Evolutionary conservation across 805 yeast species (phyloP).

Genomic region (Kluyveromyces nonfermentans): DNA sequence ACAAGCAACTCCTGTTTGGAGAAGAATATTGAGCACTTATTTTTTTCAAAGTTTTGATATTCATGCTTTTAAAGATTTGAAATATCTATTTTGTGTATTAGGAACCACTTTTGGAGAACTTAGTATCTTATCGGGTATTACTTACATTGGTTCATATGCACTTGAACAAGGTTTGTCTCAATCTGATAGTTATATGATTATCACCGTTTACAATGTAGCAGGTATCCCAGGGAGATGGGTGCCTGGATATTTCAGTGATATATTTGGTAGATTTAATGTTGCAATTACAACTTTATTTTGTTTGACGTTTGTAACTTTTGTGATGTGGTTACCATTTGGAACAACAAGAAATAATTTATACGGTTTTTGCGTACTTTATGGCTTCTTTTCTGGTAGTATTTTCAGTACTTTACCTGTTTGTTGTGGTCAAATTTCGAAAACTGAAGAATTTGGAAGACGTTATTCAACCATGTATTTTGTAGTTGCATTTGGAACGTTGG

Average conservation of each 20-base stretch:
- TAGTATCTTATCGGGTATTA: slow-evolving; percentile 35
- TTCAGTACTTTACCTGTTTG: slow-evolving; percentile 49
- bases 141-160: slow-evolving; percentile 44
- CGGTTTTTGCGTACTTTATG: slow-evolving; percentile 40
- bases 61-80: slow-evolving; percentile 34
- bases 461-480: slow-evolving; percentile 50
- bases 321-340: slow-evolving; percentile 34
- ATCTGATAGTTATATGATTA: slow-evolving; percentile 35
- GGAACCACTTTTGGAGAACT: slow-evolving; percentile 42
- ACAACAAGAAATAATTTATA: slow-evolving; percentile 28
- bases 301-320: slow-evolving; percentile 26
- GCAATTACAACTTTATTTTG: slow-evolving; percentile 31
- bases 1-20: slow-evolving; percentile 28
- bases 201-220: slow-evolving; percentile 36
- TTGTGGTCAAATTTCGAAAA: slow-evolving; percentile 47
- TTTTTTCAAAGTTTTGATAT: slow-evolving; percentile 28
- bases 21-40: slow-evolving; percentile 20
- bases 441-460: slow-evolving; percentile 43
- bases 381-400: slow-evolving; percentile 46
- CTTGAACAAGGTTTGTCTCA: slow-evolving; percentile 34
- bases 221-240: slow-evolving; percentile 38
- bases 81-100: slow-evolving; percentile 34
- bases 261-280: slow-evolving; percentile 45
- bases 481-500: slow-evolving; percentile 45
- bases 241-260: slow-evolving; percentile 37